Conservation (phyloP, 208 protist genomes). For the Plasmodiophora brassicae region DNA sequence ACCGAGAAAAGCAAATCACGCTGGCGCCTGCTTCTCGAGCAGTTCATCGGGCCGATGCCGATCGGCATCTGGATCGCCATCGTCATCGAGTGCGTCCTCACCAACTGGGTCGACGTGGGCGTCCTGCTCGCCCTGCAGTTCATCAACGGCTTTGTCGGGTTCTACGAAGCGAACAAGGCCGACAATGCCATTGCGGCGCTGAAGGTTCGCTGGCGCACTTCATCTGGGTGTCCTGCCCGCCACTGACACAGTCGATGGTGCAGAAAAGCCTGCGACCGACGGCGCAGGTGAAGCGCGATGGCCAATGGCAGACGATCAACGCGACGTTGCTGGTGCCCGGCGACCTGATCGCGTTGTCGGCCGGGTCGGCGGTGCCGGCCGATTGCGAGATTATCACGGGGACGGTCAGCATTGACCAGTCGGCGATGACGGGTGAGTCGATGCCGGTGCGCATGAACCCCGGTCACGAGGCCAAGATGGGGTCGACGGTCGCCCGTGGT, state of each 20-base stretch:
- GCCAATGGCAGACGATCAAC: conserved; percentile 71
- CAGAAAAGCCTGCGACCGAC: conserved; percentile 38
- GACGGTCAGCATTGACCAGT: conserved; percentile 81
- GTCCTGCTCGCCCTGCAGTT: conserved; percentile 62
- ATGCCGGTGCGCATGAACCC: conserved; percentile 79
- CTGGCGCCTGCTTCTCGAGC: conserved; percentile 44
- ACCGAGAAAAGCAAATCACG: conserved; percentile 49
- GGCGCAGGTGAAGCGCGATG: conserved; percentile 73
- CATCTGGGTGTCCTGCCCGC: neutral
- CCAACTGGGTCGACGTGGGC: conserved; percentile 63
- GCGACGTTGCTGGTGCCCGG: conserved; percentile 76
- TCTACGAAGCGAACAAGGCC: conserved; percentile 82
- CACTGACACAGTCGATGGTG: neutral
- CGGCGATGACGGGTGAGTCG: conserved; percentile 86
- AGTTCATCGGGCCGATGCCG: conserved; percentile 47
- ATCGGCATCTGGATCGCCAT: conserved; percentile 64
- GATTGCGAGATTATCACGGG: conserved; percentile 71
- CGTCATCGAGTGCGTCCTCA: conserved; percentile 56
- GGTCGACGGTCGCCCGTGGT: conserved; percentile 65
- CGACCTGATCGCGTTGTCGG: conserved; percentile 77
- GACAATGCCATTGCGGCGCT: conserved; percentile 82
- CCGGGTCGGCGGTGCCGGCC: conserved; percentile 80
- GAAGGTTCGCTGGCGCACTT: conserved; percentile 68
- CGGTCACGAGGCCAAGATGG: conserved; percentile 81
- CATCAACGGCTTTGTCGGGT: conserved; percentile 69